phyloP scores from a whole-genome alignment of 768 basidiomycete species.

The Russula sp. region DNA sequence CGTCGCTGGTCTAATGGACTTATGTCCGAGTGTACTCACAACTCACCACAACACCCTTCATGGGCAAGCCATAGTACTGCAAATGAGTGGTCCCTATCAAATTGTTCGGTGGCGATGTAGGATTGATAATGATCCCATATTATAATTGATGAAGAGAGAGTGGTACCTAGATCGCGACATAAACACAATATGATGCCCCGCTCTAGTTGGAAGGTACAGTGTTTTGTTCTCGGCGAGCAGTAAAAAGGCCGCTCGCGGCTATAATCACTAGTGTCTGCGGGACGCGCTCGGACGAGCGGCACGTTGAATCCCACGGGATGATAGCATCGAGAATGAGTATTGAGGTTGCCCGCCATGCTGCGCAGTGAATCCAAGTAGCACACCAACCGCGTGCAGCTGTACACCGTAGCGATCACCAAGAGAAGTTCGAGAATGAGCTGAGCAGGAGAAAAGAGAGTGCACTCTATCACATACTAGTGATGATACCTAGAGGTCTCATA shows the following conservation, averaged over 20 bases:
- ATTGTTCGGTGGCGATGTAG: conserved; percentile 39
- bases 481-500: conserved; percentile 68
- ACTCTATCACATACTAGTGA: conserved; percentile 44
- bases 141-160: too few species aligned
- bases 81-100: conserved; percentile 56
- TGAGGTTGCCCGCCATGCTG: conserved; percentile 51
- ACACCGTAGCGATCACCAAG: conserved; percentile 38
- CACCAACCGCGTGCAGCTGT: conserved; percentile 40
- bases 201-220: conserved; percentile 26
- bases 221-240: conserved; percentile 42
- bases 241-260: conserved; percentile 49
- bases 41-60: background rate
- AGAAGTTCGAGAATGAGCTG: background rate
- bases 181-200: conserved; percentile 35
- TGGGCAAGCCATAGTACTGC: conserved; percentile 4
- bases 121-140: conserved; percentile 51
- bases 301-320: conserved; percentile 79
- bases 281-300: conserved; percentile 46
- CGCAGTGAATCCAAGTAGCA: conserved; percentile 56
- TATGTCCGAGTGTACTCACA: conserved; percentile 22
- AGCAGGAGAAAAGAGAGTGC: background rate
- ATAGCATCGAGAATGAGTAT: conserved; percentile 56
- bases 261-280: conserved; percentile 66
- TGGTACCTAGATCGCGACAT: conserved; percentile 42
- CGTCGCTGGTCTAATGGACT: conserved; percentile 51